Evolutionary conservation across 257 asterid genomes (phyloP).

Genomic region (Petunia axillaris): DNA sequence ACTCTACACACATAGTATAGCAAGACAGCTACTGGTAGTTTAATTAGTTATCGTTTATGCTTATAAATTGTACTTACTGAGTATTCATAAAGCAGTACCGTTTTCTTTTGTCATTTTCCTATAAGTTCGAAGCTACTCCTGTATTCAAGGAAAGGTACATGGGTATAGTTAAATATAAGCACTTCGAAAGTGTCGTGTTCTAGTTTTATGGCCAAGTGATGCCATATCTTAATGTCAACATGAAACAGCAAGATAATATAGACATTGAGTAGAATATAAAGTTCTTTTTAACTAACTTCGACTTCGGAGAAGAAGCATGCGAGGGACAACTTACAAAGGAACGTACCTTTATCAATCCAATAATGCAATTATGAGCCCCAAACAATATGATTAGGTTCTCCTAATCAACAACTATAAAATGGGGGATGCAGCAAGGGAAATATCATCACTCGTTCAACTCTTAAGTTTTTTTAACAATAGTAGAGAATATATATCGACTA

Average conservation of each 20-base stretch:
- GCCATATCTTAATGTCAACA: not conserved
- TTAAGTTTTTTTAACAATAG: not conserved
- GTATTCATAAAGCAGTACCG: too few species aligned
- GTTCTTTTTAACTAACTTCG: not conserved
- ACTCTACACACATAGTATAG: too few species aligned
- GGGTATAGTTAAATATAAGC: too few species aligned
- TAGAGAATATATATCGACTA: not conserved
- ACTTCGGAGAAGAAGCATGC: slow-evolving; percentile 24
- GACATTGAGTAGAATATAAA: too few species aligned
- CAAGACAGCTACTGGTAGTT: too few species aligned
- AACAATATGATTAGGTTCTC: not conserved
- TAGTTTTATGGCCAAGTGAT: not conserved
- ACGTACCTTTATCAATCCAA: not conserved
- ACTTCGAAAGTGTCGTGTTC: too few species aligned
- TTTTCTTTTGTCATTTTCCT: too few species aligned
- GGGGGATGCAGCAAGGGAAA: not conserved
- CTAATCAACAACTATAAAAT: not conserved
- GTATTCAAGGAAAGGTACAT: too few species aligned
- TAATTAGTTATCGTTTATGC: too few species aligned
- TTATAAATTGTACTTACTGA: too few species aligned
- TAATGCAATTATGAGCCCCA: not conserved
- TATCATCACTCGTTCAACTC: not conserved
- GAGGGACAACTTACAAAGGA: not conserved
- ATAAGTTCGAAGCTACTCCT: too few species aligned
- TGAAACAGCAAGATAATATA: too few species aligned